phyloP scores from a whole-genome alignment of 768 basidiomycete genomes.

The Calocybe gangraenosa region DNA sequence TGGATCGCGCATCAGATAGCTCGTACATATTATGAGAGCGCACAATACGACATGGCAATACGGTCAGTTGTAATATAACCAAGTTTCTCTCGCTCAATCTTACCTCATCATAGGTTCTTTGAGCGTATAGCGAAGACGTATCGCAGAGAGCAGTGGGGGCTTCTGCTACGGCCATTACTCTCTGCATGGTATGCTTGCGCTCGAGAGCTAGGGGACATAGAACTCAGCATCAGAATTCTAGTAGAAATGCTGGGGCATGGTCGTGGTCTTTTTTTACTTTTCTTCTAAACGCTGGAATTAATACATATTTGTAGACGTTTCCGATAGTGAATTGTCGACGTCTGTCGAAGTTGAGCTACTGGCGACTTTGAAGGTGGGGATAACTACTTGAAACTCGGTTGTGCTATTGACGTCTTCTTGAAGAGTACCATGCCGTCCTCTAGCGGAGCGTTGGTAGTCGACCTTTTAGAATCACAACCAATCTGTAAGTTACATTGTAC shows the following conservation, averaged over 20 bases:
- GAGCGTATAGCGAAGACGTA: constrained; percentile 90
- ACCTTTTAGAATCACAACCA: constrained; percentile 58
- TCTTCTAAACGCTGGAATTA: neutral
- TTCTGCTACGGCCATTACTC: constrained; percentile 71
- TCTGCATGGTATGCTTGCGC: constrained; percentile 82
- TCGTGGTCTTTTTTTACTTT: constrained; percentile 25
- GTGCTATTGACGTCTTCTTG: neutral
- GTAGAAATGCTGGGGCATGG: constrained; percentile 83
- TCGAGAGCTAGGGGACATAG: constrained; percentile 71
- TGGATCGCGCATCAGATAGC: constrained; percentile 92
- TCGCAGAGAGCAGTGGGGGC: constrained; percentile 77
- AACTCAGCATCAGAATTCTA: constrained; percentile 69
- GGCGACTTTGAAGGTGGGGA: constrained; percentile 62
- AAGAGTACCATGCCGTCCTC: constrained; percentile 70
- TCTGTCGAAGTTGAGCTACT: constrained; percentile 66
- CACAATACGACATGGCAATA: constrained; percentile 85
- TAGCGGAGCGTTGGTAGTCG: constrained; percentile 55
- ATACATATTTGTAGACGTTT: constrained; percentile 23
- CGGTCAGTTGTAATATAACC: constrained; percentile 46
- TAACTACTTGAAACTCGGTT: neutral
- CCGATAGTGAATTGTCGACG: constrained; percentile 41
- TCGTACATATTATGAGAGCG: constrained; percentile 73
- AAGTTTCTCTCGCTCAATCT: neutral
- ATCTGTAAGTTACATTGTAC: constrained; percentile 49
- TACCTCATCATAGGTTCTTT: constrained; percentile 65